Evolutionary conservation across 2,329 filamentous ascomycete genomes (phyloP).

Genomic region (Colletotrichum liriopes): DNA sequence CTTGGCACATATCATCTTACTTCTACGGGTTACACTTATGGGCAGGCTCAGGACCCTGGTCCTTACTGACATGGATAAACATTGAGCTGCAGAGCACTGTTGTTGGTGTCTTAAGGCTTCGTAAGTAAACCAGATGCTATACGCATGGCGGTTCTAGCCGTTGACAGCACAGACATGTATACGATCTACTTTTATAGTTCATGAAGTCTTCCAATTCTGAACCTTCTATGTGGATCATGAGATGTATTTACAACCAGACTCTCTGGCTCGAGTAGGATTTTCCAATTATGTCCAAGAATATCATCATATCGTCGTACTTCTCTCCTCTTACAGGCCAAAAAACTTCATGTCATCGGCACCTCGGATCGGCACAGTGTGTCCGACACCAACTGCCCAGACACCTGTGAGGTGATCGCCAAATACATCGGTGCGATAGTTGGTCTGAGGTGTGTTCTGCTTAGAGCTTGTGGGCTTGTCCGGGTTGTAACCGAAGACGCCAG

Average conservation of each 20-base stretch:
- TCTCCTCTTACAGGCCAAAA: constrained; percentile 18
- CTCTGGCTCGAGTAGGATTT: background rate
- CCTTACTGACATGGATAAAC: no score
- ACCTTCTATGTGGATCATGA: background rate
- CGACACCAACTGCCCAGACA: constrained; percentile 49
- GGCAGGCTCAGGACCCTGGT: background rate
- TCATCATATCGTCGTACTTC: background rate
- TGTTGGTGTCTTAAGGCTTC: background rate
- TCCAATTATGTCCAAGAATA: constrained; percentile 19
- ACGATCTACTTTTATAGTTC: background rate
- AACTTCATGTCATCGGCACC: constrained; percentile 39
- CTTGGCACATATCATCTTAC: background rate
- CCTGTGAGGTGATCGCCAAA: constrained; percentile 54
- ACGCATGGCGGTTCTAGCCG: background rate
- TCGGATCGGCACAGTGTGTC: constrained; percentile 42
- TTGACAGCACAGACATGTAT: background rate
- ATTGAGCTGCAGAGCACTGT: background rate
- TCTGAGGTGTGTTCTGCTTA: constrained; percentile 52
- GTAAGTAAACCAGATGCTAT: background rate
- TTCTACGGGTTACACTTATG: background rate
- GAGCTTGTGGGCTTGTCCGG: constrained; percentile 50
- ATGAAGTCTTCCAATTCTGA: background rate
- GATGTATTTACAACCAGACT: background rate
- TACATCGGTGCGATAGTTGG: constrained; percentile 56
- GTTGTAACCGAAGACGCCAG: constrained; percentile 63